Conservation (phyloP, 2,329 filamentous ascomycete genomes). For the Pyrenophora teres region DNA sequence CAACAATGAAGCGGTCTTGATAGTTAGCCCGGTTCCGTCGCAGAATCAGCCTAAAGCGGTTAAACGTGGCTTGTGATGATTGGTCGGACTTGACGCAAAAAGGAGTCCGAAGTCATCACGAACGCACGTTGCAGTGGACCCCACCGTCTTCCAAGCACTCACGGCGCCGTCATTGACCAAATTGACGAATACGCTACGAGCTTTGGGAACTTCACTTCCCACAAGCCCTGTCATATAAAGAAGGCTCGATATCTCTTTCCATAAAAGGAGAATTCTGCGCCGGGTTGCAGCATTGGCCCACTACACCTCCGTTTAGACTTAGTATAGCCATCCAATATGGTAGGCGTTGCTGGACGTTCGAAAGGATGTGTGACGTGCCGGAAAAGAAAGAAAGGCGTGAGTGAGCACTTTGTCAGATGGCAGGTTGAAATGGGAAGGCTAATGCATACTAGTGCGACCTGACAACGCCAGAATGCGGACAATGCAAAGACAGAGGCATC, state of each 20-base stretch:
- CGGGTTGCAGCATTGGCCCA: slow-evolving; percentile 3
- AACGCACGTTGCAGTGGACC: background rate
- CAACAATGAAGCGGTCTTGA: background rate
- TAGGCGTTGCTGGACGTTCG: slow-evolving; percentile 38
- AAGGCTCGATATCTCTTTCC: slow-evolving; percentile 9
- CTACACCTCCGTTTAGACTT: background rate
- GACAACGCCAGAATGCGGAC: slow-evolving; percentile 63
- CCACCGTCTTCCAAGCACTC: background rate
- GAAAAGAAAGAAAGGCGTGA: slow-evolving; percentile 61
- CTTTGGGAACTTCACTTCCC: background rate
- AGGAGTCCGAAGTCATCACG: background rate
- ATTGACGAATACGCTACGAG: slow-evolving; percentile 2
- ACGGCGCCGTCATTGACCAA: slow-evolving; percentile 8
- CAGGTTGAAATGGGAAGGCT: background rate
- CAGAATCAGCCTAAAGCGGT: slow-evolving; percentile 11
- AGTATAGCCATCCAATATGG: slow-evolving; percentile 15
- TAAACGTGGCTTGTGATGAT: background rate
- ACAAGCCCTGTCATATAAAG: background rate
- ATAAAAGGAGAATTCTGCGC: slow-evolving; percentile 28
- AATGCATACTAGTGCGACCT: slow-evolving; percentile 61
- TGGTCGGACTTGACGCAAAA: background rate
- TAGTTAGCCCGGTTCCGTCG: slow-evolving; percentile 1
- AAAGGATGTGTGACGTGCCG: slow-evolving; percentile 42
- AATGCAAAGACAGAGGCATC: slow-evolving; percentile 63
- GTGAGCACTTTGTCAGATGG: slow-evolving; percentile 13